Evolutionary conservation across 176 grass and related monocot species (phyloP), one percentile per base, ranked within the genome.

Genomic region (Bromus sterilis): DNA sequence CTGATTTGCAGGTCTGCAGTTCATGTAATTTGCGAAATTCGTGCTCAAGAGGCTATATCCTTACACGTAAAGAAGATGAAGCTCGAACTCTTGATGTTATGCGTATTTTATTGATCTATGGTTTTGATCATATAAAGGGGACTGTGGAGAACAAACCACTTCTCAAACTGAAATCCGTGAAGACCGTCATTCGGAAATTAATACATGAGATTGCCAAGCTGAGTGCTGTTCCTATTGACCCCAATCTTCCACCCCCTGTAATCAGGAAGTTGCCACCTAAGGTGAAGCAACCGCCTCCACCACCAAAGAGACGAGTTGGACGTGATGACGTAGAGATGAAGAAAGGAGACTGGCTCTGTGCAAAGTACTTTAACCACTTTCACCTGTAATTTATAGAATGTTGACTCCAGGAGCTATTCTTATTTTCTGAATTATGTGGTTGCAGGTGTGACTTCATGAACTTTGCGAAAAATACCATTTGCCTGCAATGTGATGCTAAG

Each of bases 371-470:
- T 74, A 61, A 24, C 31, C 28, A 57, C 73, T 78, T 71, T 39
- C 15, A 24, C 62, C 39, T 78, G 13, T 82, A 70, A 35, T 86
- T 80, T 86, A 20, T 83, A 66, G 24, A 72, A 80, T 76, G 16
- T 71, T 79, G 13, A 69, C 49, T 79, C 39, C n/a, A 69, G 10
- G 23, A 87, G 32, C 37, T 43, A 16, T 88, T 84, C 60, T 91
- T 53, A 68, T 59, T 78, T 53, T 35, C 28, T 86, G 34, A 78
- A 36, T 32, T 87, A 60, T 94, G 23, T 97, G 33, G 28, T 71
- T 80, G 80, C 90, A 98, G 95, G 88, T 98, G 95, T 89, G 92
- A 98, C 76, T 98, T 98, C 86, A 93, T 98, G 95, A 98, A 98
- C 72, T 98, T 98, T 56, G 92, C 92, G 21, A 98, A 98, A 81